Conservation (phyloP, 352 stramenopile species). For the Phytophthora boehmeriae region DNA sequence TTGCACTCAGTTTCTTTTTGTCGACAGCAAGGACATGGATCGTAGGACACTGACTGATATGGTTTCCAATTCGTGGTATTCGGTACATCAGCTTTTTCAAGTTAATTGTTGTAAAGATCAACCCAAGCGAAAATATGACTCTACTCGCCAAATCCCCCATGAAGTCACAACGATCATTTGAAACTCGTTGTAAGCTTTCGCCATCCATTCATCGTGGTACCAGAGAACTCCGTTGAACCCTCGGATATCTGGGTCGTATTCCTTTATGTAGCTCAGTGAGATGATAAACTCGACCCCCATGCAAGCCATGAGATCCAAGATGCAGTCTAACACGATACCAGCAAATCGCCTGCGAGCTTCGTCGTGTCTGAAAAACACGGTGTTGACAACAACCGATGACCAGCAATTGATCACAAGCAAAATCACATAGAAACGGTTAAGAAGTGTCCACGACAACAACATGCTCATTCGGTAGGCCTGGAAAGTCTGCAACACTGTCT, state of each 20-base stretch:
- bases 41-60: not conserved
- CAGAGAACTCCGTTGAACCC: slow-evolving; percentile 2
- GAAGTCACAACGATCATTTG: slow-evolving; percentile 17
- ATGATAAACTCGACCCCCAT: slow-evolving; percentile 1
- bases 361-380: not conserved
- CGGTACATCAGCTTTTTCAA: slow-evolving; percentile 16
- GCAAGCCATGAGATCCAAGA: slow-evolving; percentile 6
- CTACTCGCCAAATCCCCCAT: slow-evolving; percentile 8
- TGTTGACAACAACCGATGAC: slow-evolving; percentile 11
- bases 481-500: slow-evolving; percentile 19
- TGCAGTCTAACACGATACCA: slow-evolving; percentile 1
- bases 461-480: slow-evolving; percentile 31
- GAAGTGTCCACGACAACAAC: slow-evolving; percentile 10
- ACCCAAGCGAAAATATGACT: slow-evolving; percentile 3
- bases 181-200: slow-evolving; percentile 10
- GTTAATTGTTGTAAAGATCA: slow-evolving; percentile 7
- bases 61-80: not conserved
- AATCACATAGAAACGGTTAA: slow-evolving; percentile 32
- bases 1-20: too few species aligned
- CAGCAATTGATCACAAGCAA: slow-evolving; percentile 32
- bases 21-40: too few species aligned
- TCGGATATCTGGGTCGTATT: not conserved
- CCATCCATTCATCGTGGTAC: slow-evolving; percentile 15
- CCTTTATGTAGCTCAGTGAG: slow-evolving; percentile 1
- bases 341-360: slow-evolving; percentile 3